Evolutionary conservation across 441 rosid species (phyloP).

Genomic region (Mallotus japonicus): DNA sequence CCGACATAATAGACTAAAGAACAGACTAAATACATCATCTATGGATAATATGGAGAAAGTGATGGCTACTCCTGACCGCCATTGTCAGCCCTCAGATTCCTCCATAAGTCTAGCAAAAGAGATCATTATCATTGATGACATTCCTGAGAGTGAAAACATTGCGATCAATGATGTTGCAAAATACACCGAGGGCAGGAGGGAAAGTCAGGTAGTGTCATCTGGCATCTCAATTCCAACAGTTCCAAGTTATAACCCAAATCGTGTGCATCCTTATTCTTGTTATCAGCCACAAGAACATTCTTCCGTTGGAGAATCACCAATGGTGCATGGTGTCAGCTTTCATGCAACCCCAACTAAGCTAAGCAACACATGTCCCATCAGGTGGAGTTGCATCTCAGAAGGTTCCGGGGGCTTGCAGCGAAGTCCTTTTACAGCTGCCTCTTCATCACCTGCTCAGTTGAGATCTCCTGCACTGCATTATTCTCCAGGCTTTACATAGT

Average conservation of each 20-base stretch:
- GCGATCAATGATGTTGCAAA: constrained; percentile 19
- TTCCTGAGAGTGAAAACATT: constrained; percentile 37
- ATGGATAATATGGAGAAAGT: constrained; percentile 22
- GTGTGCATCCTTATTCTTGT: constrained; percentile 22
- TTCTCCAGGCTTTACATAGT: constrained; percentile 42
- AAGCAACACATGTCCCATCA: constrained; percentile 32
- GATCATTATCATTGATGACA: constrained; percentile 55
- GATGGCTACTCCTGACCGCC: constrained; percentile 19
- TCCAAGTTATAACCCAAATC: constrained; percentile 25
- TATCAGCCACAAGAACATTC: constrained; percentile 37
- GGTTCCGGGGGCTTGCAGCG: constrained; percentile 38
- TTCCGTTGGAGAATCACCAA: constrained; percentile 25
- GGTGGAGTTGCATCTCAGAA: constrained; percentile 45
- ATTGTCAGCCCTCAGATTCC: constrained; percentile 23
- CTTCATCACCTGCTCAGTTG: constrained; percentile 33
- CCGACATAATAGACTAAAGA: constrained; percentile 25
- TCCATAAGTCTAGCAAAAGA: constrained; percentile 36
- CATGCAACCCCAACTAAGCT: constrained; percentile 28
- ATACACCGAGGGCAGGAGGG: constrained; percentile 30
- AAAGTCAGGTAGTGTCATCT: constrained; percentile 25
- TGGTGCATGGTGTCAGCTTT: constrained; percentile 21
- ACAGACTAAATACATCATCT: constrained; percentile 24
- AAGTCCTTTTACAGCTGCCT: constrained; percentile 30
- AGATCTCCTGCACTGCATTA: constrained; percentile 32
- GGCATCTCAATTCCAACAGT: constrained; percentile 28